Evolutionary conservation across 371 early-diverging fungal genomes (phyloP), one percentile per base, ranked within the genome.

Genomic region (Basidiobolus heterosporus): DNA sequence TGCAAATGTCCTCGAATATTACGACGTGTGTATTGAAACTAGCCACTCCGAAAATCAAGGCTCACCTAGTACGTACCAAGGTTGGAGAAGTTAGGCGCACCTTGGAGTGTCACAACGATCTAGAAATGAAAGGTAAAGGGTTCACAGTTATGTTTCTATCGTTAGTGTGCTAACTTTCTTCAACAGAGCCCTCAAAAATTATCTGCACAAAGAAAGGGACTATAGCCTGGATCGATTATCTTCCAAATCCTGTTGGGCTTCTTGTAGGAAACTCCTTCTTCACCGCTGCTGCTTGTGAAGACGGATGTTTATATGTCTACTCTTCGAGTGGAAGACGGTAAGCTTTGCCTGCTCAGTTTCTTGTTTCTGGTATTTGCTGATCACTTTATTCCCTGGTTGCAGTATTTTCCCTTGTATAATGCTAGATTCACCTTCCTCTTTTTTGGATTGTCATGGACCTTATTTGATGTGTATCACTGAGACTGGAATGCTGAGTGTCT

Each of bases 241-340:
- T 85, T 3, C 67, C 74, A 1, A 65, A 67, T 40, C 54, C 69
- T 3, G 74, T 78, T 3, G 44, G 82, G 13, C 55, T 70, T 14
- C 62, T 82, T 53, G 59, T 70, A 1, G 82, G 81, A n/a, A 70
- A 74, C 41, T 52, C 58, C 0, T 41, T 51, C 1, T 85, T 75
- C 50, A 64, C 66, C 48, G 78, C 74, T 0, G 67, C 70, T 1
- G 64, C 76, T 0, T 80, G 80, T 50, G 74, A 76, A 43, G 82
- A 86, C 55, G 79, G 75, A n/a, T 68, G 70, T 0, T 39, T 88
- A 21, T 65, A 74, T 50, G 55, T 80, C 0, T 85, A 78, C 53
- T 74, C 81, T 4, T 62, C 66, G 1, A 62, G 73, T 2, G 89
- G 89, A 19, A 57, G 78, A 60, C 69, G 78, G 81, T 77, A 62